Conservation (phyloP, 306 rosid species). For the Vigna radiata region DNA sequence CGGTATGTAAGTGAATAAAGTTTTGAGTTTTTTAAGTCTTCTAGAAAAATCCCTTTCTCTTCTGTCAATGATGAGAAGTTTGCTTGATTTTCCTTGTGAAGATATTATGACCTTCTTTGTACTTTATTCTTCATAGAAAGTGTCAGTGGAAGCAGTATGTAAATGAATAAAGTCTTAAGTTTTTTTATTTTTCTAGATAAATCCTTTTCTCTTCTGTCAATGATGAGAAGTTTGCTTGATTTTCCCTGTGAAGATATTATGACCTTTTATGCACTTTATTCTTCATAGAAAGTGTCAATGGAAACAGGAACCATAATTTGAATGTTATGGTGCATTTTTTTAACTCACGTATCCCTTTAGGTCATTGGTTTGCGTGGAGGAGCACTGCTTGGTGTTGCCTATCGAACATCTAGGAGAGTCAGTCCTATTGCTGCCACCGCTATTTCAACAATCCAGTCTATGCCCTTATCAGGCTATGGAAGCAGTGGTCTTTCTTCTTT, state of each 20-base stretch:
- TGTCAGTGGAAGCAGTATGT: neutral
- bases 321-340: constrained; percentile 29
- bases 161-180: constrained; percentile 19
- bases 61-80: constrained; percentile 15
- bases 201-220: constrained; percentile 27
- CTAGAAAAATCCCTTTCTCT: constrained; percentile 10
- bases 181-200: constrained; percentile 14
- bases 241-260: constrained; percentile 28
- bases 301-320: constrained; percentile 19
- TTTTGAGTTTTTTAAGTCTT: constrained; percentile 26
- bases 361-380: constrained; percentile 99
- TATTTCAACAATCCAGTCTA: constrained; percentile 93
- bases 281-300: constrained; percentile 32
- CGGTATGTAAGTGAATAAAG: constrained; percentile 28
- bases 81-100: constrained; percentile 18
- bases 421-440: constrained; percentile 97
- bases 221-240: constrained; percentile 16
- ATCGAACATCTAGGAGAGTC: constrained; percentile 92
- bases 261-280: constrained; percentile 36
- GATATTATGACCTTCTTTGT: constrained; percentile 36
- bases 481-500: constrained; percentile 90
- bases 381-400: constrained; percentile 95
- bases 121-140: constrained; percentile 38
- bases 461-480: constrained; percentile 98
- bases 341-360: constrained; percentile 53